phyloP scores from a whole-genome alignment of 1,284 basidiomycete species.

The Hemileia vastatrix region DNA sequence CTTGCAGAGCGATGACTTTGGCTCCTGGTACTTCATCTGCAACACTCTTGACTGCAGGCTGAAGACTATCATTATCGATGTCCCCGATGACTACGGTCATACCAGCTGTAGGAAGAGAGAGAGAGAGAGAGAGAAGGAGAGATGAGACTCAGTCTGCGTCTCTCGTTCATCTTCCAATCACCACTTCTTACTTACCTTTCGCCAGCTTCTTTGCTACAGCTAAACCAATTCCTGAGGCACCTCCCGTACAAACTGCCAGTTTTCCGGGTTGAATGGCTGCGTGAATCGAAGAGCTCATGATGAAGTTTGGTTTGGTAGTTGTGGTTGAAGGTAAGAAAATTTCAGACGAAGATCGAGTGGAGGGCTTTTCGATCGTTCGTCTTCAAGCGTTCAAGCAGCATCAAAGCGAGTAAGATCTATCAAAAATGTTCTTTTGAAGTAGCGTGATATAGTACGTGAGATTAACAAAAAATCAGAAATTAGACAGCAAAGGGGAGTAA shows the following conservation, averaged over 20 bases:
- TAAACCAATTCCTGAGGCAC: conserved; percentile 31
- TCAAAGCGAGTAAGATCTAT: too few relatives aligned
- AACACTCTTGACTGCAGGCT: conserved; percentile 23
- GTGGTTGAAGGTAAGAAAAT: neutral
- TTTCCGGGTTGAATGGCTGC: conserved; percentile 25
- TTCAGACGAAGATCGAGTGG: too few relatives aligned
- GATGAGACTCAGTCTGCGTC: neutral
- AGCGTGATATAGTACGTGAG: too few relatives aligned
- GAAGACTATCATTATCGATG: conserved; percentile 25
- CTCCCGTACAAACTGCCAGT: conserved; percentile 30
- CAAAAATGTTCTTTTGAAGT: too few relatives aligned
- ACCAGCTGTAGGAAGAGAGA: conserved; percentile 21
- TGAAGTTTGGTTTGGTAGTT: neutral
- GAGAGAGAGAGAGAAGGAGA: conserved; percentile 9
- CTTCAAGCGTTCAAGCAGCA: too few relatives aligned
- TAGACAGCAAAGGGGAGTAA: too few relatives aligned
- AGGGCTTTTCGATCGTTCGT: too few relatives aligned
- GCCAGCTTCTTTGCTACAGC: conserved; percentile 26
- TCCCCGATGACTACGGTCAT: conserved; percentile 34
- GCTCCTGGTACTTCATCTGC: conserved; percentile 22
- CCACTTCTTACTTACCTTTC: neutral
- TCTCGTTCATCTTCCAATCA: neutral
- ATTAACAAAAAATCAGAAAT: too few relatives aligned
- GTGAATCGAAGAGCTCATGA: neutral
- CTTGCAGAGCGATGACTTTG: conserved; percentile 6